Base-by-base conservation (phyloP, 2,329 filamentous ascomycete genomes). In the Bipolaris zeicola region DNA sequence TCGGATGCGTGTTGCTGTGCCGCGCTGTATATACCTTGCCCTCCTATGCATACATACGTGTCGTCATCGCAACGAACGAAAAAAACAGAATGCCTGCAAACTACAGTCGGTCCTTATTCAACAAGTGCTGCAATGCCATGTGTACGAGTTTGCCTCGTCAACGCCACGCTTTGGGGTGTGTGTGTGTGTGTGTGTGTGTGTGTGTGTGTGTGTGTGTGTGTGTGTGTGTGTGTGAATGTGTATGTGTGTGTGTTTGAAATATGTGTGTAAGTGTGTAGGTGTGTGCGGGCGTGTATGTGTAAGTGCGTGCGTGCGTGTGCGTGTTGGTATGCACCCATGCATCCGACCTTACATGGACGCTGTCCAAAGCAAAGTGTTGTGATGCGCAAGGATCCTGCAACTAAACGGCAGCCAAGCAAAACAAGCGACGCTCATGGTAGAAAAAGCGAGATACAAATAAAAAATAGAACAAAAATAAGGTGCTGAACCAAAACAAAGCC, bases 1-100 rank as follows among this genome's bases (percentile, higher is more conserved):
- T 33, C 48, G 49, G 46, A 46, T 62, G 59, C 60, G 55, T 62
- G 38, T 34, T 43, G 31, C 28, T 42, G 39, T 61, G 22, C 50
- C 59, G 62, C 60, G 58, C 52, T 42, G 58, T 48, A 38, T 36
- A 38, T 37, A 43, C 49, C 54, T 52, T 36, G 31, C 48, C 38
- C 41, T 52, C 28, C 50, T 52, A 46, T 52, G 65, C 58, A 57
- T 68, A 67, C 61, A 60, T 67, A 66, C 63, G 64, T 66, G 66
- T 70, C 64, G 63, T 62, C 63, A 50, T 58, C n/a, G 56, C 34
- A 62, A 62, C 51, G 47, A 61, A 63, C 59, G 60, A 58, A 58
- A 41, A 57, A 53, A 42, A 26, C 20, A 6, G 14, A 55, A 44
- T 56, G 44, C 54, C 50, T 28, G 44, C 33, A 50, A 31, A 16